These are phyloP conservation scores for Corchorus olitorius DNA, from an alignment of 345 rosid species.

Conservation along the genomic window DNA sequence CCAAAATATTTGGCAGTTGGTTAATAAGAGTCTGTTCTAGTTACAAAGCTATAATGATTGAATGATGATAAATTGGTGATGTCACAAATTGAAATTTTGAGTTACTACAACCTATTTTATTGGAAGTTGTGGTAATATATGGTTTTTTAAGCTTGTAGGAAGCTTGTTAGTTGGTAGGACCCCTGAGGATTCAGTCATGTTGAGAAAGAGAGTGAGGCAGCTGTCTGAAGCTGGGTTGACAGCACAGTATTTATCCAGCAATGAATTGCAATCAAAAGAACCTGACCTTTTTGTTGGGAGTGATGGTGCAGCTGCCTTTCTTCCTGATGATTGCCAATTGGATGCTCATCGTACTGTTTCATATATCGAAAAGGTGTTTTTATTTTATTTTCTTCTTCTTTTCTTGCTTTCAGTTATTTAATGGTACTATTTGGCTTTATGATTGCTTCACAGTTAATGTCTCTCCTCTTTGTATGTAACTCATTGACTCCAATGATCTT, in stretches of 20 bases:
- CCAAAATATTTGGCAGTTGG: neutral
- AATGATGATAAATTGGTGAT: neutral
- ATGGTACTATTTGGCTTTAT: neutral
- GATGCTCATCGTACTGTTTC: conserved; percentile 77
- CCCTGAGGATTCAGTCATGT: conserved; percentile 49
- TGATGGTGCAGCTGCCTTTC: conserved; percentile 72
- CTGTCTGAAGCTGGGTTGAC: conserved; percentile 70
- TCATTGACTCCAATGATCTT: conserved; percentile 14
- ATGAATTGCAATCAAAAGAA: conserved; percentile 55
- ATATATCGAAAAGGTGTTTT: conserved; percentile 65
- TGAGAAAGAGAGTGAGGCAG: conserved; percentile 58
- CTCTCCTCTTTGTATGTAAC: neutral
- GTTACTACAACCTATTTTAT: neutral
- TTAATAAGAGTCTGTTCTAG: neutral
- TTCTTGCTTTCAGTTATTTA: neutral
- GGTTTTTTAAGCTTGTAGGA: conserved; percentile 46
- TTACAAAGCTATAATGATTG: neutral
- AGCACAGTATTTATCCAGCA: conserved; percentile 64
- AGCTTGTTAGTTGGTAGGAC: conserved; percentile 75
- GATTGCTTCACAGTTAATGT: neutral
- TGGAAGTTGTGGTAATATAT: conserved; percentile 2
- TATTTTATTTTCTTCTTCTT: neutral
- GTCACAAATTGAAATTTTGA: neutral
- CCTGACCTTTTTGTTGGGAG: conserved; percentile 57
- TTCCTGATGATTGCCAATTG: conserved; percentile 80